Percentiles rank a stretch among this genome's conserved stretches.
These are phyloP conservation scores for Holtermannia corniformis DNA, from an alignment of 768 basidiomycete genomes.

Conservation along the genomic window DNA sequence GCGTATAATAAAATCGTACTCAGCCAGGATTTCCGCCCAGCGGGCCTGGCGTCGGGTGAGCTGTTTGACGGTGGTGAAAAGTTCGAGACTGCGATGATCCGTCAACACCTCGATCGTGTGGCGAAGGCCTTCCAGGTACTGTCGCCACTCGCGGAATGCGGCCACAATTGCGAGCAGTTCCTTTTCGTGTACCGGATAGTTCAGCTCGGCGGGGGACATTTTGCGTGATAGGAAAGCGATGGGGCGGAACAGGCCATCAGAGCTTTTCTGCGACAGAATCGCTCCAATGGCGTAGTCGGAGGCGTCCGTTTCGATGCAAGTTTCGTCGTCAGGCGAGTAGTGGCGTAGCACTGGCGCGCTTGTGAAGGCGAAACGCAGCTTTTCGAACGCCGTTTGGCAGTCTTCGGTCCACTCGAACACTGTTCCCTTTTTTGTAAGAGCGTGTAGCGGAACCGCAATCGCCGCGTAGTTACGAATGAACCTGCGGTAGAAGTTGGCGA, in stretches of 20 bases:
- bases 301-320: constrained; percentile 27
- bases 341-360: constrained; percentile 12
- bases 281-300: constrained; percentile 36
- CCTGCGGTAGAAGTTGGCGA: constrained; percentile 26
- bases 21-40: constrained; percentile 36
- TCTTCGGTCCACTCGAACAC: background rate
- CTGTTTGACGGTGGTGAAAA: constrained; percentile 31
- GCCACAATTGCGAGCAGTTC: constrained; percentile 48
- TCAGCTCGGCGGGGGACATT: too few relatives aligned
- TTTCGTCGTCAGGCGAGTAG: constrained; percentile 4
- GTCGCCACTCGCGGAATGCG: constrained; percentile 11
- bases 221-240: too few relatives aligned
- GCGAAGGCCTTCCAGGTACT: constrained; percentile 3
- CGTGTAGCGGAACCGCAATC: constrained; percentile 12
- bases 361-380: constrained; percentile 11
- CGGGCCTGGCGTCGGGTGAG: constrained; percentile 45
- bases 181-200: constrained; percentile 50
- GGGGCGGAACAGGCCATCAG: too few relatives aligned
- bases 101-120: constrained; percentile 4
- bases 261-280: constrained; percentile 28
- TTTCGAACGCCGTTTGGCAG: constrained; percentile 7
- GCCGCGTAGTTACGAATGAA: constrained; percentile 22
- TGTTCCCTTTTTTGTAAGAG: constrained; percentile 6
- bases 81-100: constrained; percentile 7
- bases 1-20: background rate